Evolutionary conservation across 1,284 basidiomycete species (phyloP).

Genomic region (Marasmius sp.): DNA sequence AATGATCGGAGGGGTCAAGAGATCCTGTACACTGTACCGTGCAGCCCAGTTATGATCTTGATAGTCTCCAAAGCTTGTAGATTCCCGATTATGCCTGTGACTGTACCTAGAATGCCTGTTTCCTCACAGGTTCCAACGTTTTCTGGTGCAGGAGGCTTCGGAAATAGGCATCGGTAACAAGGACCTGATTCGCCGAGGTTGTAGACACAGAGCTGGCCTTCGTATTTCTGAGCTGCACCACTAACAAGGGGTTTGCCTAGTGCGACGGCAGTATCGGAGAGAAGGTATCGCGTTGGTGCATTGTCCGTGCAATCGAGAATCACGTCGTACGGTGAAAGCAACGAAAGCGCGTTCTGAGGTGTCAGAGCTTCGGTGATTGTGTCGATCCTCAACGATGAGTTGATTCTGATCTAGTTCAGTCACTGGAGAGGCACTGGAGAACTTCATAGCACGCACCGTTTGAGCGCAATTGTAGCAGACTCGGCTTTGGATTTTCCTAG

Average conservation of each 20-base stretch:
- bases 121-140: constrained; percentile 83
- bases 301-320: constrained; percentile 97
- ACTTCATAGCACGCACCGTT: constrained; percentile 43
- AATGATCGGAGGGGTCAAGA: not conserved
- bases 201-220: constrained; percentile 89
- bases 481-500: constrained; percentile 85
- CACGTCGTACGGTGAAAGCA: constrained; percentile 71
- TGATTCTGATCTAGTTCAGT: constrained; percentile 51
- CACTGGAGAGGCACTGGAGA: not conserved
- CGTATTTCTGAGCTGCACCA: constrained; percentile 90
- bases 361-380: constrained; percentile 54
- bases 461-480: constrained; percentile 73
- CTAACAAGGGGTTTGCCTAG: constrained; percentile 82
- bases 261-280: constrained; percentile 87
- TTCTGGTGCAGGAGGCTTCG: constrained; percentile 65
- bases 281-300: constrained; percentile 86
- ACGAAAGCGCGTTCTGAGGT: constrained; percentile 56
- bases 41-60: constrained; percentile 73
- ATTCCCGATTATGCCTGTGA: constrained; percentile 90
- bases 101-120: constrained; percentile 85
- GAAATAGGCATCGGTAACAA: constrained; percentile 95
- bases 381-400: constrained; percentile 61
- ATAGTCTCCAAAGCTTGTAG: constrained; percentile 91
- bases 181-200: constrained; percentile 71
- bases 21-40: constrained; percentile 49